Base-by-base conservation (phyloP, 1,284 basidiomycete genomes). In the Austroboletus niveus region DNA sequence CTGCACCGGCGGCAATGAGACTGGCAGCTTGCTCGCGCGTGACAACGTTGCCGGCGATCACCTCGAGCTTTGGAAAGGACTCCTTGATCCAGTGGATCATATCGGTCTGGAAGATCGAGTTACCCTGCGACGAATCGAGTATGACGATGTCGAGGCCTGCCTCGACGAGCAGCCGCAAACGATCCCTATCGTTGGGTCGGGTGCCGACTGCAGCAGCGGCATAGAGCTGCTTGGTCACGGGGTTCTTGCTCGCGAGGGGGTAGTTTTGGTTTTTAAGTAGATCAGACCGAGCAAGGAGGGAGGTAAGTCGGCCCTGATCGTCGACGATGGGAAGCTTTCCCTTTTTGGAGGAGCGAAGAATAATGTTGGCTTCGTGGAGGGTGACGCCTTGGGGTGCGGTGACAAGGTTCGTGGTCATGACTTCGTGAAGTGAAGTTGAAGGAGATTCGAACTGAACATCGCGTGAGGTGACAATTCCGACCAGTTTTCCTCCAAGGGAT, bases 181-280 rank as follows among this genome's bases (percentile, higher is more conserved):
- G 88, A 9, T 93, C 90, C 45, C 84, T 81, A 75, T 99, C 96
- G 4, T 84, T 84, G 0, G 87, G 89, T 27, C 96, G 89, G 0
- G 97, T 99, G 48, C 96, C 97, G 59, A 99, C 83, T 4, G 97
- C 92, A n/a, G 96, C 96, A 22, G 95, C 96, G 48, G 94, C 94
- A 67, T 96, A 95, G 12, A 99, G 85, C 76, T 99, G 96, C 76
- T 99, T 99, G 69, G 80, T 93, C 58, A 88, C 81, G 2, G 92
- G 92, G 51, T 87, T 82, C 76, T 99, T 99, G 62, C 89, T 93
- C 1, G 96, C 94, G 47, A 98, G 83, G 3, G 96, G 97, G 74
- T 89, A 99, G 58, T 92, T 95, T 69, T 98, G 93, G 75, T 98
- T 98, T 75, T 99, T 99, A 68, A 99, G 84, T 55, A 99, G 78